These are phyloP conservation scores for Hippophae rhamnoides DNA, from an alignment of 306 rosid species.

Conservation along the genomic window DNA sequence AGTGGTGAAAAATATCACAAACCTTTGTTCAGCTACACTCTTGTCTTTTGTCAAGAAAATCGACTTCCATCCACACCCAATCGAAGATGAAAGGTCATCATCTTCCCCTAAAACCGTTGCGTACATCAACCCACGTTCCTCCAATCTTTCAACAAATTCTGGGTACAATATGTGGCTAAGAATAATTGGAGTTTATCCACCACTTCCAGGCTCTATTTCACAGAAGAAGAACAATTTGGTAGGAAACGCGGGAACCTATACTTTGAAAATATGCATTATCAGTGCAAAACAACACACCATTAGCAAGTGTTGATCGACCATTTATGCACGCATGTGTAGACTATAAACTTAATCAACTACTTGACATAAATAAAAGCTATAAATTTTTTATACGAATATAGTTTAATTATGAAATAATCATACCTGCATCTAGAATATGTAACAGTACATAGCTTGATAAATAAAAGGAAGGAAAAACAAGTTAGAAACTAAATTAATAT, in stretches of 20 bases:
- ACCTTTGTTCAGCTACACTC: constrained; percentile 71
- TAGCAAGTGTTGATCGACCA: neutral
- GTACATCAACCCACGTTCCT: constrained; percentile 62
- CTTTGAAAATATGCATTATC: neutral
- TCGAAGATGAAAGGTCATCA: constrained; percentile 70
- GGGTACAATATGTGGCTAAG: constrained; percentile 72
- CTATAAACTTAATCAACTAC: neutral
- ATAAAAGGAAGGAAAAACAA: too few relatives aligned
- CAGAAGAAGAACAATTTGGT: constrained; percentile 74
- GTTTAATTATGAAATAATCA: too few relatives aligned
- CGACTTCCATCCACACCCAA: constrained; percentile 95
- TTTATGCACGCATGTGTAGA: too few relatives aligned
- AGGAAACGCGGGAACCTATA: constrained; percentile 71
- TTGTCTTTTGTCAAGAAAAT: constrained; percentile 73
- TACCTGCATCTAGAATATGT: too few relatives aligned
- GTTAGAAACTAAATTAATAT: too few relatives aligned
- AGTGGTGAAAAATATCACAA: neutral
- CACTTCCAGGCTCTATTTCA: constrained; percentile 61
- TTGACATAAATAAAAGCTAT: too few relatives aligned
- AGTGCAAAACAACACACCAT: neutral
- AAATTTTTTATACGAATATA: too few relatives aligned
- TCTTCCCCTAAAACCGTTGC: constrained; percentile 60
- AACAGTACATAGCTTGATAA: too few relatives aligned
- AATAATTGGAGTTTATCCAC: constrained; percentile 87
- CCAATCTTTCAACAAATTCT: constrained; percentile 57